Evolutionary conservation across 78 protist genomes (phyloP).

Genomic region (Paulinella micropora): DNA sequence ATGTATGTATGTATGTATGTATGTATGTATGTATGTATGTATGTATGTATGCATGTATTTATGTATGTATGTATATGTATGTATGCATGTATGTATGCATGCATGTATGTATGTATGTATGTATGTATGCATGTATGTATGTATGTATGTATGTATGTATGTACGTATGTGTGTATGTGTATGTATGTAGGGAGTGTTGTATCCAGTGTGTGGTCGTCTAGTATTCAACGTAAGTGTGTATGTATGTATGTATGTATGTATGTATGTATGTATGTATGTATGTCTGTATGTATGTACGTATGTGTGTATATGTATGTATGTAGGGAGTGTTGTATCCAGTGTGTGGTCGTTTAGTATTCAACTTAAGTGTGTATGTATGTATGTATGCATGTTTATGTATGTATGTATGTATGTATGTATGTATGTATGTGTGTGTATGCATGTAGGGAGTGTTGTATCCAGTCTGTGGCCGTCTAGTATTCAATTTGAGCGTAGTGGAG

Average conservation of each 20-base stretch:
- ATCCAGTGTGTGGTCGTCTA: too few species aligned
- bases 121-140: not conserved
- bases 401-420: too few species aligned
- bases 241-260: not conserved
- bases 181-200: too few species aligned
- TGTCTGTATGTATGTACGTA: too few species aligned
- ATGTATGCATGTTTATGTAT: too few species aligned
- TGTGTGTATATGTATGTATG: not conserved
- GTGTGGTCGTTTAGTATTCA: not conserved
- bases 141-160: not conserved
- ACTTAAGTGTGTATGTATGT: not conserved
- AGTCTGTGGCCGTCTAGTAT: not conserved
- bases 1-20: not conserved
- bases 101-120: not conserved
- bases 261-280: too few species aligned
- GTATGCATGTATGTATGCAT: not conserved
- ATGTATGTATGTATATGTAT: too few species aligned
- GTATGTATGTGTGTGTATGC: not conserved
- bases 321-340: too few species aligned
- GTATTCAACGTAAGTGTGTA: too few species aligned
- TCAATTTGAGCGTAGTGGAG: not conserved
- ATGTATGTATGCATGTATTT: too few species aligned
- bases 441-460: not conserved
- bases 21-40: not conserved
- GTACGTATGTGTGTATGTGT: not conserved